Percentiles rank a stretch among this genome's conserved stretches.
Evolutionary conservation across 75 land plant genomes (phyloP).

Genomic region (Isoetes taiwanensis): DNA sequence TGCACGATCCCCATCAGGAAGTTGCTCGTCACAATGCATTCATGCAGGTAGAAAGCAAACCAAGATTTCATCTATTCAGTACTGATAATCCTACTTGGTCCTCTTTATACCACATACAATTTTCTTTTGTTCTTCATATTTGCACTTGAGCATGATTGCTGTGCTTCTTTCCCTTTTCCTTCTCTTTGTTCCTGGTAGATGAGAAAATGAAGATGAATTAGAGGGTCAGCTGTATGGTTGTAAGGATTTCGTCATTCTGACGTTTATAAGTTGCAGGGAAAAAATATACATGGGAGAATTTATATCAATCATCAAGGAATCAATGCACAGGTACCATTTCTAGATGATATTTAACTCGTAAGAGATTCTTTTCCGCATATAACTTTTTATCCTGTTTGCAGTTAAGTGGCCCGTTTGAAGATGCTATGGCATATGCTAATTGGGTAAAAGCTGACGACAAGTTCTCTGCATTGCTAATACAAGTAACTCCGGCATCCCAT

Average conservation of each 20-base stretch:
- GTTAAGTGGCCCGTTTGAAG: conserved; percentile 62
- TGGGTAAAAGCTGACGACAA: conserved; percentile 56
- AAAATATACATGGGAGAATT: conserved; percentile 58
- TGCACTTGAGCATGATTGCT: background rate
- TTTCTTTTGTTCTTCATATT: background rate
- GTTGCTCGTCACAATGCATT: conserved; percentile 44
- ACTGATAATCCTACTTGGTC: too few species aligned
- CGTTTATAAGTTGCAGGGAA: conserved; percentile 33
- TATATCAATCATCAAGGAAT: conserved; percentile 79
- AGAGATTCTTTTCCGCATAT: background rate
- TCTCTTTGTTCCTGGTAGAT: too few species aligned
- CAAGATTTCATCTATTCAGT: too few species aligned
- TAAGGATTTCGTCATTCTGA: too few species aligned
- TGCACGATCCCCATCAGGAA: conserved; percentile 41
- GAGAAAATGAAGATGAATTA: background rate
- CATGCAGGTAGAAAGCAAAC: conserved; percentile 45
- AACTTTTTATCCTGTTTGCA: conserved; percentile 20
- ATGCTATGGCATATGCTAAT: conserved; percentile 65
- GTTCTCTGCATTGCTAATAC: conserved; percentile 50
- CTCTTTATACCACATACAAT: too few species aligned
- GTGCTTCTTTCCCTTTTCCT: background rate
- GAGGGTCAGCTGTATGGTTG: too few species aligned
- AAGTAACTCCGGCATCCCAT: conserved; percentile 54
- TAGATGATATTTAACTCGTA: background rate
- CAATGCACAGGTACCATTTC: conserved; percentile 65